Percentiles rank a stretch among this genome's conserved stretches.
Evolutionary conservation across 305 asterid genomes (phyloP).

Genomic region (Fraxinus angustifolia): DNA sequence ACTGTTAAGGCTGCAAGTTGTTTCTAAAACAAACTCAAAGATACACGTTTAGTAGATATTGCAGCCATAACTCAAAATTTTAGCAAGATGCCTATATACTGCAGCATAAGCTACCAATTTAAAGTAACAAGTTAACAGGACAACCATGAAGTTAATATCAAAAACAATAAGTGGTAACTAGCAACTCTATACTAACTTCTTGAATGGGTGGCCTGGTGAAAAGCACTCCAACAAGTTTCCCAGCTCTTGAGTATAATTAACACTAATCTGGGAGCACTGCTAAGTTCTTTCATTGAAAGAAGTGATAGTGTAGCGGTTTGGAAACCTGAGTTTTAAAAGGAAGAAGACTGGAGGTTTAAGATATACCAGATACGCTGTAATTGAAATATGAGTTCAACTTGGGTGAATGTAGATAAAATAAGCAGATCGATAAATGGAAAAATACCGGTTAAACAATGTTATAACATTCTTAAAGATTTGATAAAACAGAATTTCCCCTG

Average conservation of each 20-base stretch:
- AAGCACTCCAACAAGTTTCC: neutral
- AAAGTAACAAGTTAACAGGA: neutral
- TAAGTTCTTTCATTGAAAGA: neutral
- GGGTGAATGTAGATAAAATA: neutral
- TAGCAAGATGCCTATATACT: neutral
- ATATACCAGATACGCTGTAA: neutral
- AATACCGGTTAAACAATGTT: neutral
- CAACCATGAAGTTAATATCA: neutral
- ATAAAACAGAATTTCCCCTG: neutral
- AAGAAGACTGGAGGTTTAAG: neutral
- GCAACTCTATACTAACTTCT: neutral
- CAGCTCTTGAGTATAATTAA: neutral
- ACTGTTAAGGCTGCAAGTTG: neutral
- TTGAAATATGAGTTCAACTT: neutral
- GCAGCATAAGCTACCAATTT: neutral
- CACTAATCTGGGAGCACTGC: neutral
- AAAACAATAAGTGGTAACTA: neutral
- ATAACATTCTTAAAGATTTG: neutral
- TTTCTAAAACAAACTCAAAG: neutral
- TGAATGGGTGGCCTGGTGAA: neutral
- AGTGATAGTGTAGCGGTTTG: neutral
- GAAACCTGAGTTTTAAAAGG: neutral
- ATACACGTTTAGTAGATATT: neutral
- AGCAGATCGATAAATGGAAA: neutral
- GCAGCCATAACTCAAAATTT: neutral